Evolutionary conservation across 768 basidiomycete genomes (phyloP), one percentile per base, ranked within the genome.

Genomic region (Lactifluus pinguis): DNA sequence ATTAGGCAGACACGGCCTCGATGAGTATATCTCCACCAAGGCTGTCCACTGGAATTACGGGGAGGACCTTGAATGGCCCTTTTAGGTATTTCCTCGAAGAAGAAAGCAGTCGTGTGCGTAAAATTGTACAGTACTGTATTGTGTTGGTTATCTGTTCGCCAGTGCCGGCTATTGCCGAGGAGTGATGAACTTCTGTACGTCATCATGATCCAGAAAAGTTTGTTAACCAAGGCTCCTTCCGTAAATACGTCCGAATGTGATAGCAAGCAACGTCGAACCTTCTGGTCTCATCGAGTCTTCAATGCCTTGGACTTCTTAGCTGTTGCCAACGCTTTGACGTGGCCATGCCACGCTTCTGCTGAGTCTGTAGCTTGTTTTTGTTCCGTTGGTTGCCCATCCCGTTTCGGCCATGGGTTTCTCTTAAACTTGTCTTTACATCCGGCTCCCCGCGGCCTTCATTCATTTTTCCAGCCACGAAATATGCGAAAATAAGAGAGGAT

Each of bases 1-100:
- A 71, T 83, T 95, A 57, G 92, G 92, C 45, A 85, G 84, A 69
- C 84, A 91, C 66, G 91, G 89, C 25, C 78, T 93, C 58, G 84
- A 88, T 9, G 89, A 92, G 70, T 93, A 92, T 67, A 90, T 86
- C 0, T 87, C 84, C 15, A 81, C 88, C 66, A 92, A 83, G 75
- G 87, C 89, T 15, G 77, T 93, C 21, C 89, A 92, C 67, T 92
- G 89, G 89, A 92, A 92, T 72, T 90, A 87, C 66, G 89, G 87
- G 4, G 89, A 90, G 73, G 83, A 82, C 68, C 71, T 87, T 36
- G 84, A 84, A 25, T 91, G 89, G 88, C 89, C 89, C 3, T 73
- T 91, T 67, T 90, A 74, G 68, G 57, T 8, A 25, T 39, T 53
- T 32, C 34, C 29, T 29, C 11, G 32, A 6, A 29, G 25, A 55